phyloP scores from a whole-genome alignment of 2,329 filamentous ascomycete species.

The Teratosphaeria destructans region DNA sequence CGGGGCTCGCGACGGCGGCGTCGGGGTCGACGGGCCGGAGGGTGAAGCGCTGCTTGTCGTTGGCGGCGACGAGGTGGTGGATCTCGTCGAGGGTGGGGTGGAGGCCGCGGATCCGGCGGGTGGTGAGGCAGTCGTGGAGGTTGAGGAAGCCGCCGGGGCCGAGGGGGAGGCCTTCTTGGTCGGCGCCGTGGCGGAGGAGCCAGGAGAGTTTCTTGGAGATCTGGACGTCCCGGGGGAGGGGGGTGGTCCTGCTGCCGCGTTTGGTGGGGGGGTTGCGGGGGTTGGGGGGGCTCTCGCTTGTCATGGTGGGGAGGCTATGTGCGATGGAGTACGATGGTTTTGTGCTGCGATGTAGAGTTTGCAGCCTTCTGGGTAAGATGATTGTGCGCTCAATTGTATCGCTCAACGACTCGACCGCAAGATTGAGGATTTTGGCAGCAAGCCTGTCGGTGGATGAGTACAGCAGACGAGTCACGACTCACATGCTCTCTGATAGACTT shows the following conservation, averaged over 20 bases:
- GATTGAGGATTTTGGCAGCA: background rate
- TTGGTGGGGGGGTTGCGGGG: background rate
- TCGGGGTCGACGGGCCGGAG: conserved; percentile 47
- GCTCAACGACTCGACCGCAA: background rate
- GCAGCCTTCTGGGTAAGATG: background rate
- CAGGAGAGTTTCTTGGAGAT: conserved; percentile 29
- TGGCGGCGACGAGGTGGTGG: conserved; percentile 55
- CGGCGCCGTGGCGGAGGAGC: conserved; percentile 52
- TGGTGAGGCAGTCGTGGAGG: conserved; percentile 48
- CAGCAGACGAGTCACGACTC: background rate
- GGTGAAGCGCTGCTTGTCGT: conserved; percentile 85
- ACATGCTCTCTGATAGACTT: background rate
- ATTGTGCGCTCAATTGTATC: background rate
- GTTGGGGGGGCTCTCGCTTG: background rate
- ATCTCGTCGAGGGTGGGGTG: conserved; percentile 69
- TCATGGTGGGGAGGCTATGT: background rate
- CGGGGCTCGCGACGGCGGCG: conserved; percentile 5
- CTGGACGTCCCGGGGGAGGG: conserved; percentile 18
- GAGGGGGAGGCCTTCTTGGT: conserved; percentile 49
- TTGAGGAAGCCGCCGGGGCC: conserved; percentile 50
- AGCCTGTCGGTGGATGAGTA: background rate
- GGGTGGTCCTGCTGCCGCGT: background rate
- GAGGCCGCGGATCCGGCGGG: conserved; percentile 54
- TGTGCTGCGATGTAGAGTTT: background rate
- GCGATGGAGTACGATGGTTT: background rate